phyloP scores from a whole-genome alignment of 2,329 filamentous ascomycete genomes.

The Xylaria sp. region DNA sequence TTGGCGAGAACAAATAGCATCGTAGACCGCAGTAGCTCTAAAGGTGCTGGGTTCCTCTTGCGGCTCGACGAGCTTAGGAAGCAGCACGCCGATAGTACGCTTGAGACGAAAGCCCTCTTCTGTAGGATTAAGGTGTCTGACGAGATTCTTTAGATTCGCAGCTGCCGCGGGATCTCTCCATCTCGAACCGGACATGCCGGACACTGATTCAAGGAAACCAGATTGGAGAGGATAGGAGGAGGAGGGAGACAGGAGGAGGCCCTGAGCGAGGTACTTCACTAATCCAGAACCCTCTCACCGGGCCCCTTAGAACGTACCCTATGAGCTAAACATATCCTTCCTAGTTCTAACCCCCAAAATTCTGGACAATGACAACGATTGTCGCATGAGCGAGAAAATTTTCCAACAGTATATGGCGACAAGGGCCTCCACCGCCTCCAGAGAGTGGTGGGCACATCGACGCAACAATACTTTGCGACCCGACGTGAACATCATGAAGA shows the following conservation, averaged over 20 bases:
- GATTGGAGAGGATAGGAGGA: not conserved
- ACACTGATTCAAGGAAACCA: not conserved
- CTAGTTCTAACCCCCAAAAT: conserved; percentile 38
- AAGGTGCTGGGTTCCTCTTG: conserved; percentile 49
- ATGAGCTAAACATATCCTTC: conserved; percentile 17
- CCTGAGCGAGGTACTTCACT: conserved; percentile 14
- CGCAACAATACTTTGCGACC: not conserved
- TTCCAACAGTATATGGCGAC: conserved; percentile 35
- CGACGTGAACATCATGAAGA: not conserved
- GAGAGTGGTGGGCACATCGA: conserved; percentile 17
- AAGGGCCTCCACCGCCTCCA: not conserved
- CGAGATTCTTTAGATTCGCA: conserved; percentile 9
- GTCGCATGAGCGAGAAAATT: conserved; percentile 45
- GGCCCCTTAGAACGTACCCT: not conserved
- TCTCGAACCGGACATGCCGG: not conserved
- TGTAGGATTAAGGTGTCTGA: not conserved
- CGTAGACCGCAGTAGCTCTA: conserved; percentile 52
- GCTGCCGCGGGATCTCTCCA: not conserved
- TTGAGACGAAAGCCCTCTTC: not conserved
- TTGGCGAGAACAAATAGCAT: conserved; percentile 57
- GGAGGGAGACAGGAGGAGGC: not conserved
- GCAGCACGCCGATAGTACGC: conserved; percentile 31
- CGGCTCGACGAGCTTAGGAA: conserved; percentile 47
- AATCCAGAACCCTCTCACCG: not conserved
- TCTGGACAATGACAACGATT: conserved; percentile 45